Evolutionary conservation across 306 rosid genomes (phyloP).

Genomic region (Arachis stenosperma): DNA sequence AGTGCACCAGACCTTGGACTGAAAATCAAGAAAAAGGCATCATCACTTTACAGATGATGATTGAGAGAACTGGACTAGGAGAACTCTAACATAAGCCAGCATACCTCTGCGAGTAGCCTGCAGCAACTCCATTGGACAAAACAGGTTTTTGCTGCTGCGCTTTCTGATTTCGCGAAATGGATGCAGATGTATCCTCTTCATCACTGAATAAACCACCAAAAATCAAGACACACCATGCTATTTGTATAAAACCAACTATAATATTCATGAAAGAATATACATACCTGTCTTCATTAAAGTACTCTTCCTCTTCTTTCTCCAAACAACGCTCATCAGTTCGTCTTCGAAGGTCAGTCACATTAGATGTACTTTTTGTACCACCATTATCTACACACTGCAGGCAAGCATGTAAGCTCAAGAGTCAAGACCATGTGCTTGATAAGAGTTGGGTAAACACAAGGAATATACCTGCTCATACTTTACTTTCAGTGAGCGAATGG

Average conservation of each 20-base stretch:
- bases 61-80: constrained; percentile 2
- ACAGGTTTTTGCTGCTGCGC: constrained; percentile 51
- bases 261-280: constrained; percentile 10
- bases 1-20: constrained; percentile 81
- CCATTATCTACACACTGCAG: constrained; percentile 78
- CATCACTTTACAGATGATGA: background rate
- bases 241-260: constrained; percentile 14
- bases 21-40: constrained; percentile 33
- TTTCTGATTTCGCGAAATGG: constrained; percentile 56
- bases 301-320: constrained; percentile 94
- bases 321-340: constrained; percentile 85
- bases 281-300: constrained; percentile 91
- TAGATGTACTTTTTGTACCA: constrained; percentile 57
- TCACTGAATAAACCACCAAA: constrained; percentile 61
- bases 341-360: constrained; percentile 68
- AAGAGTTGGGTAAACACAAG: constrained; percentile 27
- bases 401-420: constrained; percentile 35
- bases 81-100: constrained; percentile 14
- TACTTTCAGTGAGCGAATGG: constrained; percentile 79
- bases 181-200: constrained; percentile 86
- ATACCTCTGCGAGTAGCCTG: constrained; percentile 64
- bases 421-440: constrained; percentile 16
- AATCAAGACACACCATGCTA: constrained; percentile 33
- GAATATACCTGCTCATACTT: constrained; percentile 91
- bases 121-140: constrained; percentile 74